Conservation (phyloP, 805 yeast genomes). For the Candida palmyrensis region DNA sequence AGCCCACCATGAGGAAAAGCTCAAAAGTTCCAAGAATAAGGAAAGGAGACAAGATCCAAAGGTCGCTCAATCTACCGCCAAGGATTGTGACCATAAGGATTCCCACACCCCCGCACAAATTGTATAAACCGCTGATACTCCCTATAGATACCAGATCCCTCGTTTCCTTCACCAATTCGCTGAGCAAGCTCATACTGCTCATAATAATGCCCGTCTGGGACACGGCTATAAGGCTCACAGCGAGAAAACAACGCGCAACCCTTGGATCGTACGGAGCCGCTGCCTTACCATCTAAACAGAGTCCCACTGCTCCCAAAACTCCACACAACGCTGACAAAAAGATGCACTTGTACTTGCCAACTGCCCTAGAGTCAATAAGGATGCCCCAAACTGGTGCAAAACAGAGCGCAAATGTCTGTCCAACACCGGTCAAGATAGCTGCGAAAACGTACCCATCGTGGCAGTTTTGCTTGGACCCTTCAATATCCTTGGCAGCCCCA, state of each 20-base stretch:
- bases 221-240: slow-evolving; percentile 44
- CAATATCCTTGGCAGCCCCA: slow-evolving; percentile 20
- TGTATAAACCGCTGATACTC: slow-evolving; percentile 63
- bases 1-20: slow-evolving; percentile 15
- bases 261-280: slow-evolving; percentile 27
- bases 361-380: slow-evolving; percentile 39
- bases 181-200: slow-evolving; percentile 56
- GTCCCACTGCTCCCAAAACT: slow-evolving; percentile 32
- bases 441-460: slow-evolving; percentile 60
- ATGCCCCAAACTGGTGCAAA: slow-evolving; percentile 63
- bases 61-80: slow-evolving; percentile 60
- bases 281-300: slow-evolving; percentile 15
- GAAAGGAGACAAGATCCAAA: slow-evolving; percentile 57
- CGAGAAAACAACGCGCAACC: slow-evolving; percentile 31
- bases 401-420: slow-evolving; percentile 51
- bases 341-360: slow-evolving; percentile 25
- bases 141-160: slow-evolving; percentile 46
- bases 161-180: slow-evolving; percentile 24
- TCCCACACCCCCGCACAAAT: slow-evolving; percentile 67
- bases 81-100: slow-evolving; percentile 52
- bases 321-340: slow-evolving; percentile 40
- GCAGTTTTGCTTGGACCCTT: slow-evolving; percentile 36
- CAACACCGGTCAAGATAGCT: slow-evolving; percentile 66
- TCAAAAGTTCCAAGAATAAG: slow-evolving; percentile 43
- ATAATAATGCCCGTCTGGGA: slow-evolving; percentile 61